These are phyloP conservation scores for Phytophthora fragariae DNA, from an alignment of 352 stramenopile genomes.

Conservation along the genomic window DNA sequence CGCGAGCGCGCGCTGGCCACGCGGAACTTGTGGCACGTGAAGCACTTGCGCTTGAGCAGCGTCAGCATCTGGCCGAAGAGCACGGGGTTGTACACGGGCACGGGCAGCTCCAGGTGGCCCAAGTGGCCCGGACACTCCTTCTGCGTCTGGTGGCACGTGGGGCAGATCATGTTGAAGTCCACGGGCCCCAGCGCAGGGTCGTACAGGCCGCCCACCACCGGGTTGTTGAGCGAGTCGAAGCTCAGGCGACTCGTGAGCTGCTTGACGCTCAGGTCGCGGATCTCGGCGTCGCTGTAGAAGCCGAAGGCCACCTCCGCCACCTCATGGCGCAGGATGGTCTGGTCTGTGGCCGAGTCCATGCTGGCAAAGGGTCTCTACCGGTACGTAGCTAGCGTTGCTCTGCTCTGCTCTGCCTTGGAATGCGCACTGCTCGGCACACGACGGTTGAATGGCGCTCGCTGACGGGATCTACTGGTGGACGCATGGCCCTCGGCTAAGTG, in stretches of 20 bases:
- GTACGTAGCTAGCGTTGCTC: not conserved
- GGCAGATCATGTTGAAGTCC: conserved; percentile 92
- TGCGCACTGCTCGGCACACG: conserved; percentile 26
- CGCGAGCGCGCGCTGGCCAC: conserved; percentile 76
- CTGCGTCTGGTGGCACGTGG: conserved; percentile 96
- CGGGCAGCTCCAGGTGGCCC: conserved; percentile 98
- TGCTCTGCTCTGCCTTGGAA: conserved; percentile 15
- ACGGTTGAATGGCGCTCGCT: conserved; percentile 4
- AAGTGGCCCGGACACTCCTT: conserved; percentile 98
- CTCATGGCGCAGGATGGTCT: conserved; percentile 92
- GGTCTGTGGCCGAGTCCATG: conserved; percentile 90
- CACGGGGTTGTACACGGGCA: conserved; percentile 98
- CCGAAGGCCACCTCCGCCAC: conserved; percentile 93
- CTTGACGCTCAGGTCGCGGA: conserved; percentile 96
- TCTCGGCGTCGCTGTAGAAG: conserved; percentile 98
- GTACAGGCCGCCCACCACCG: conserved; percentile 97
- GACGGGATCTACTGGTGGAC: conserved; percentile 45
- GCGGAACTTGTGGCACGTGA: conserved; percentile 98
- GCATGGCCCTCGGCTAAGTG: conserved; percentile 6
- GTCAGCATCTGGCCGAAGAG: conserved; percentile 96
- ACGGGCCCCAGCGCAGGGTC: conserved; percentile 96
- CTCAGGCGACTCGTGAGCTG: conserved; percentile 96
- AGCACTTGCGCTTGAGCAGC: conserved; percentile 98
- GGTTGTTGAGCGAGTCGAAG: conserved; percentile 96
- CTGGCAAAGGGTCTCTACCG: not conserved